Base-by-base conservation (phyloP, 2,329 filamentous ascomycete genomes). In the Ophiostoma quercus region DNA sequence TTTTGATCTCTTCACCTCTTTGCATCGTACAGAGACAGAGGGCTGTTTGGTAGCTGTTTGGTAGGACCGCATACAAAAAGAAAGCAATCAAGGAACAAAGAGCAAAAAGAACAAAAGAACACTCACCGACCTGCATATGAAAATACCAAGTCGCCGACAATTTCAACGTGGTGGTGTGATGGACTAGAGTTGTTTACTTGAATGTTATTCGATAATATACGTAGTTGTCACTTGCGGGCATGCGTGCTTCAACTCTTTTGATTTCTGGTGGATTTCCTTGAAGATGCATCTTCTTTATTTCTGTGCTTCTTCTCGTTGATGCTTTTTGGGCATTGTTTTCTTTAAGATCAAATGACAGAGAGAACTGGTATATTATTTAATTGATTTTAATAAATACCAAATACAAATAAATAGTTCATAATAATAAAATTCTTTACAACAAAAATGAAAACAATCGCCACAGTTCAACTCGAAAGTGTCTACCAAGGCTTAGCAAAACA, bases 141-240 rank as follows among this genome's bases (percentile, higher is more conserved):
- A 66, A 66, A 43, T 66, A 39, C 65, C 37, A 43, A 66, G 65
- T 66, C 65, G 65, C 39, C 65, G 65, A 66, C 22, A 66, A 66
- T 66, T 47, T 43, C 14, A 37, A 65, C 7, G 37, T 47, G 39
- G 37, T 47, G 63, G 37, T 47, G 63, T 65, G 62, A 22, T 65
- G 62, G 7, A 39, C 5, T 65, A 16, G 62, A 3, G 9, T 57
- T 22, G 11, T 57, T 25, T 57, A 12, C 43, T n/a, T n/a, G 43
- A 7, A 47, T 47, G 2, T n/a, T n/a, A 47, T 47, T 47, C 19
- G 43, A 9, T 47, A 8, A n/a, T 19, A n/a, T 47, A 47, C 43
- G 16, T n/a, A 47, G 43, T 9, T 2, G 19, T 8, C 19, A 19
- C 5, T 47, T 34, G 34, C 34, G 34, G 8, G 4, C 2, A 34